Evolutionary conservation across 495 filamentous ascomycete species (phyloP).

Genomic region (Astrocystis sublimbata): DNA sequence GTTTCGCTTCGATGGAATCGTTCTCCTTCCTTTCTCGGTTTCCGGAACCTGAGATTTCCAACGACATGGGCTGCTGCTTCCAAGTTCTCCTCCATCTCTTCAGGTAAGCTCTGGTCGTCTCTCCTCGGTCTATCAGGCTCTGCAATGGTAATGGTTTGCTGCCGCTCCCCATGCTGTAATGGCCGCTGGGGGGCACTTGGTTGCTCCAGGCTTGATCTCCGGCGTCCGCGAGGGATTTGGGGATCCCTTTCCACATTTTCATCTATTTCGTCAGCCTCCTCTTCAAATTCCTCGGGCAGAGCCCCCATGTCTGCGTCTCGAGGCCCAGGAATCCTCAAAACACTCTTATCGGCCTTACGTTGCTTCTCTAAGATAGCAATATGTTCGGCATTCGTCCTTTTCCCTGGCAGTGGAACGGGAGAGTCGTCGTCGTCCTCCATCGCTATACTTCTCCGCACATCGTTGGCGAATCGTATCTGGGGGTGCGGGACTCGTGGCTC

Average conservation of each 20-base stretch:
- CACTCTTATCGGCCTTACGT: slow-evolving; percentile 69
- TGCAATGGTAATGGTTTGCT: slow-evolving; percentile 64
- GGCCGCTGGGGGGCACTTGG: slow-evolving; percentile 20
- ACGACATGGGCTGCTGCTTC: slow-evolving; percentile 35
- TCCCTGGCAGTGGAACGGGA: slow-evolving; percentile 47
- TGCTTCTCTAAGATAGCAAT: slow-evolving; percentile 86
- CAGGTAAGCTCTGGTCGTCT: slow-evolving; percentile 30
- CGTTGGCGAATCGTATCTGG: slow-evolving; percentile 64
- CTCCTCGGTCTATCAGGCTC: slow-evolving; percentile 50
- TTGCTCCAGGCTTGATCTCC: slow-evolving; percentile 29
- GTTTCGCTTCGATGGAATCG: slow-evolving; percentile 30
- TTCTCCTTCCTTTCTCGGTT: slow-evolving; percentile 33
- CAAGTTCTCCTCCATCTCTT: slow-evolving; percentile 40
- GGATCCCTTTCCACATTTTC: no score
- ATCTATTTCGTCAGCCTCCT: slow-evolving; percentile 28
- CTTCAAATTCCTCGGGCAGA: slow-evolving; percentile 55
- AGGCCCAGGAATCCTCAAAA: slow-evolving; percentile 83
- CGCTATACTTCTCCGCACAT: slow-evolving; percentile 53
- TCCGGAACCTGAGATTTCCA: slow-evolving; percentile 38
- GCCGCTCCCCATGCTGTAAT: slow-evolving; percentile 39
- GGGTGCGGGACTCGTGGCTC: slow-evolving; percentile 20
- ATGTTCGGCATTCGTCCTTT: slow-evolving; percentile 68
- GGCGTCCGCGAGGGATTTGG: slow-evolving; percentile 13
- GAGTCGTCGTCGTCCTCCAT: slow-evolving; percentile 38
- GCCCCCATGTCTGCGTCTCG: slow-evolving; percentile 81